Evolutionary conservation across 2,329 filamentous ascomycete genomes (phyloP), one percentile per base, ranked within the genome.

Genomic region (Emericellopsis cladophorae): DNA sequence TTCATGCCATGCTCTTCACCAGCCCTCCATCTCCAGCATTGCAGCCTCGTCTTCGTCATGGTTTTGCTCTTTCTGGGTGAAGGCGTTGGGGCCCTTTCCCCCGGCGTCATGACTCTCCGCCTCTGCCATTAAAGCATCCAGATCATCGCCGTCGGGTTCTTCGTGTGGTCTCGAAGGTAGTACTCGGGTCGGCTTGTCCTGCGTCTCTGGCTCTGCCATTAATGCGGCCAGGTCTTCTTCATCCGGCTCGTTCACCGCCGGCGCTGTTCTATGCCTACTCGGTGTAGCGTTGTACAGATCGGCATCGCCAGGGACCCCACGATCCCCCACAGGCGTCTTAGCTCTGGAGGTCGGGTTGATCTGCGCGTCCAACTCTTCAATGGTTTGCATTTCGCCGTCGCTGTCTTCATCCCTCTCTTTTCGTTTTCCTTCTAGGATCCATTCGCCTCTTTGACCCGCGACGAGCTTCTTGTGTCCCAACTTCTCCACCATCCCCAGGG

Each of bases 401-500:
- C 48, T 45, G 21, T 46, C 43, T 2, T 51, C 48, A 11, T 59
- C 54, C 1, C 57, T 58, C 6, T 60, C 57, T 3, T 58, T 52
- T 51, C 3, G 62, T 55, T 62, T 73, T 0, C 73, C 68, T 56
- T 93, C 84, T 42, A 90, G 76, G 48, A 96, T 90, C 84, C 87
- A 94, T 46, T 84, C 79, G 56, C 76, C 76, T 45, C 90, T 73
- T 62, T 81, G 82, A 26, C 76, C 72, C 47, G 84, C 76, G 56
- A 96, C 72, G 12, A 72, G 69, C 55, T 84, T 89, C 51, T 82
- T 86, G 60, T 95, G 92, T 1, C 92, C 92, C 1, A 87, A 70
- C 61, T 94, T 95, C 59, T 98, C 92, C 3, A 96, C 85, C 67
- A 96, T 95, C 32, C 72, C 66, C 7, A 96, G 67, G 3, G 84